Evolutionary conservation across 139 green algal species (phyloP), one percentile per base, ranked within the genome.

Genomic region (Mesotaenium endlicherianum): DNA sequence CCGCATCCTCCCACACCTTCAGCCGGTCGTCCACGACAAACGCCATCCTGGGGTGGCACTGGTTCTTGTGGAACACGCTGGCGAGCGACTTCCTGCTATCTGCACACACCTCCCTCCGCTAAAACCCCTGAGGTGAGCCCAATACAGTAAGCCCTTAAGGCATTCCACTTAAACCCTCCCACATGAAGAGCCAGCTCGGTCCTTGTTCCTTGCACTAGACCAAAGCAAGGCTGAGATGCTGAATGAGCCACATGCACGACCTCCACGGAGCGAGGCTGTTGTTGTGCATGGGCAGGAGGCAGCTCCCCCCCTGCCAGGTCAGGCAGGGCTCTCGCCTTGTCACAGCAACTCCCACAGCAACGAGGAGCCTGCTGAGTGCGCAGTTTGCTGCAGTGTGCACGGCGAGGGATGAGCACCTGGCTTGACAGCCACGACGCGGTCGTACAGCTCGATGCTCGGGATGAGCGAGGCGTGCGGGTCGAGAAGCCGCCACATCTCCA

Each of bases 401-500:
- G 64, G 40, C 34, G 17, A 43, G 34, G 14, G 16, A 26, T 44
- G 40, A 47, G 11, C 59, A 81, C 76, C 77, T 57, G 53, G 31
- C 53, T 85, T 76, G 41, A 85, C 81, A 79, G 39, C 80, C 20
- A 88, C 43, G 30, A 88, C 55, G 30, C 80, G 60, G 20, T 80
- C 69, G 11, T 42, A 34, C 53, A 77, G 53, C 41, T 83, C 64
- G 31, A 50, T 78, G 16, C 16, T 14, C 26, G 44, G 69, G 6
- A 90, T 86, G 14, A 90, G 58, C 14, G 80, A 43, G 2, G 45
- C 79, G 4, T 72, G 39, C 17, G 75, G 82, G 64, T 90, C 87
- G 2, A 90, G 57, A 34, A 90, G 39, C 36, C 87, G 45, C 82
- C 87, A 90, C 82, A 90, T 84, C 47, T 90, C 87, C 31, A 71